phyloP scores from a whole-genome alignment of 306 rosid genomes.

The Hippophae rhamnoides region DNA sequence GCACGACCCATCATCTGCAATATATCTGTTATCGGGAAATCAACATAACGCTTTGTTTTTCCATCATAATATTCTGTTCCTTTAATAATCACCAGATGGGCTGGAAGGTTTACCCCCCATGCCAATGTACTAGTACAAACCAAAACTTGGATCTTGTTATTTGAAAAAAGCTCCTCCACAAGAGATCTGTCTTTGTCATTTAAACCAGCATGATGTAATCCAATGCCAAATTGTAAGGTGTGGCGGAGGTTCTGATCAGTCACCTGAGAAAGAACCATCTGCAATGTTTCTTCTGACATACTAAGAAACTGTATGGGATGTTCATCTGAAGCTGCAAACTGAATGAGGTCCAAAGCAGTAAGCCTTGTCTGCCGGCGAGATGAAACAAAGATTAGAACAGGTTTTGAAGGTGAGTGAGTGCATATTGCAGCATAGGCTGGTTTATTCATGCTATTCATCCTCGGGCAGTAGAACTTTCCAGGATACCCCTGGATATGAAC shows the following conservation, averaged over 20 bases:
- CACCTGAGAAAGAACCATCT: constrained; percentile 90
- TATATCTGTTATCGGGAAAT: constrained; percentile 96
- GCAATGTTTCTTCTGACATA: constrained; percentile 74
- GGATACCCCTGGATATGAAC: constrained; percentile 99
- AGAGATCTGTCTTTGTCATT: constrained; percentile 91
- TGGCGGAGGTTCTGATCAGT: constrained; percentile 85
- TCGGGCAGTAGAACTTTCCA: constrained; percentile 93
- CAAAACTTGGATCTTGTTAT: constrained; percentile 91
- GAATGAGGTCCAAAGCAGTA: constrained; percentile 89
- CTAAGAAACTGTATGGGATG: constrained; percentile 78
- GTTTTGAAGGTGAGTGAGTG: constrained; percentile 93
- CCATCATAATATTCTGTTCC: constrained; percentile 93
- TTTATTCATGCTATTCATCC: constrained; percentile 98
- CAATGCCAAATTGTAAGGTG: constrained; percentile 93
- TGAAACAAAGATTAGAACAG: constrained; percentile 95
- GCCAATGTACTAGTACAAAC: constrained; percentile 97
- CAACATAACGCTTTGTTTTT: constrained; percentile 82
- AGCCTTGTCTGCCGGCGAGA: constrained; percentile 97
- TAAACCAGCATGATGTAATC: constrained; percentile 92
- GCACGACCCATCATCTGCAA: constrained; percentile 99
- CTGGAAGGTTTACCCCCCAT: constrained; percentile 99
- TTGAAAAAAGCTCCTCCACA: constrained; percentile 89
- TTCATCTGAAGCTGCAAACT: constrained; percentile 96
- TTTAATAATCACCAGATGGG: constrained; percentile 95
- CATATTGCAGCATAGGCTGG: constrained; percentile 96